A percentile compares a stretch with the other conserved stretches of the same genome.
Conservation (phyloP, 2,329 filamentous ascomycete species). For the Eutypa lata region DNA sequence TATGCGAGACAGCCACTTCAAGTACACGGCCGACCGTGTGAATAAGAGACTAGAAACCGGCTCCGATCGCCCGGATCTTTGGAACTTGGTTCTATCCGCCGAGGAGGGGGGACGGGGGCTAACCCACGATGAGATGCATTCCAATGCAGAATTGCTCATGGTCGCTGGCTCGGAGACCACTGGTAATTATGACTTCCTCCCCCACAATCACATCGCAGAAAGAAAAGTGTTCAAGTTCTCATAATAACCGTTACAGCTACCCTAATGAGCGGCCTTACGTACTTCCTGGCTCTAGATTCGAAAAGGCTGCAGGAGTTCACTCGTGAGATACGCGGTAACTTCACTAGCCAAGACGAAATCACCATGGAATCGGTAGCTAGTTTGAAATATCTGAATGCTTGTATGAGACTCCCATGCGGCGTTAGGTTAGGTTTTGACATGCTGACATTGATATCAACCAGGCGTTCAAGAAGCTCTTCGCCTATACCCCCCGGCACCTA, state of each 20-base stretch:
- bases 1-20: conserved; percentile 10
- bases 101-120: conserved; percentile 12
- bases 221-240: not conserved
- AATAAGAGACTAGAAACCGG: conserved; percentile 18
- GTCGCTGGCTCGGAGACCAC: conserved; percentile 9
- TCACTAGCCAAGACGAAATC: no score
- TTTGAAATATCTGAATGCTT: no score
- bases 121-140: conserved; percentile 12
- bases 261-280: conserved; percentile 24
- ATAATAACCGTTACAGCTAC: conserved; percentile 26
- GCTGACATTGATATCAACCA: no score
- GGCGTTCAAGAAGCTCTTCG: not conserved
- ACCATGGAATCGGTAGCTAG: no score
- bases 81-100: conserved; percentile 13
- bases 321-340: no score
- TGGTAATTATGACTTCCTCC: conserved; percentile 1
- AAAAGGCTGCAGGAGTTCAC: conserved; percentile 4
- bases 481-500: not conserved
- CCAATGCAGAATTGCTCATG: conserved; percentile 8
- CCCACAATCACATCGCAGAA: not conserved
- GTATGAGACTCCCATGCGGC: no score
- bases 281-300: conserved; percentile 17
- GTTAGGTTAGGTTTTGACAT: no score
- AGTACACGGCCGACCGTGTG: conserved; percentile 22
- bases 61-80: conserved; percentile 17